These are phyloP conservation scores for Trapa bicornis DNA, from an alignment of 345 rosid genomes.

Conservation along the genomic window DNA sequence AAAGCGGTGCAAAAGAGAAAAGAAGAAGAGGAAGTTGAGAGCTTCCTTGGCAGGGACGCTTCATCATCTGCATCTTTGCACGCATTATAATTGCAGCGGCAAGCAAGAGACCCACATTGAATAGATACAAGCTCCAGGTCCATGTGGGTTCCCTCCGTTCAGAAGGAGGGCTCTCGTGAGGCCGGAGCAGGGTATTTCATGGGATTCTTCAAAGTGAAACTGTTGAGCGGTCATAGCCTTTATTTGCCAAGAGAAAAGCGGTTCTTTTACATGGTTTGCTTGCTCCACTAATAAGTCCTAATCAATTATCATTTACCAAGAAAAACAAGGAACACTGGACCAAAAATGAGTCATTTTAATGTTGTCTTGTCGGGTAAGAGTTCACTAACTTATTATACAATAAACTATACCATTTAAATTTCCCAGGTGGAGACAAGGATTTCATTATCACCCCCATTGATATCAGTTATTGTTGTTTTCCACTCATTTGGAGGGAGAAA, in stretches of 20 bases:
- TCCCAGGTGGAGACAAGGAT: not conserved
- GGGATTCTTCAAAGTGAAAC: constrained; percentile 6
- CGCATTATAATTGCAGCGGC: constrained; percentile 3
- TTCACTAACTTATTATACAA: too few species aligned
- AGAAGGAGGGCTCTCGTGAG: not conserved
- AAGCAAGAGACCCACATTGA: not conserved
- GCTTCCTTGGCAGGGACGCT: constrained; percentile 17
- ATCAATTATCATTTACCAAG: too few species aligned
- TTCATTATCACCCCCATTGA: not conserved
- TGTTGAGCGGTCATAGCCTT: not conserved
- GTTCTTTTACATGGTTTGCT: too few species aligned
- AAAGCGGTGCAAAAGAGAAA: not conserved
- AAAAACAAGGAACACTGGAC: too few species aligned
- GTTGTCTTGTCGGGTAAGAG: too few species aligned
- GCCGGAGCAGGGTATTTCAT: not conserved
- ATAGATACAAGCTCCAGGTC: not conserved
- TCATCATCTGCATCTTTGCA: constrained; percentile 5
- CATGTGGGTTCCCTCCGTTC: not conserved
- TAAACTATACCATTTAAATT: not conserved
- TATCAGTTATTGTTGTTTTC: not conserved
- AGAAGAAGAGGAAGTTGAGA: not conserved
- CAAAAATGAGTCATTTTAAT: too few species aligned
- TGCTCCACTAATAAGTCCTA: too few species aligned
- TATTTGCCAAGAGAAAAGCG: not conserved
- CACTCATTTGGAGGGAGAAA: not conserved